phyloP scores from a whole-genome alignment of 2,329 filamentous ascomycete genomes.

The Domatiomyces catenatus region DNA sequence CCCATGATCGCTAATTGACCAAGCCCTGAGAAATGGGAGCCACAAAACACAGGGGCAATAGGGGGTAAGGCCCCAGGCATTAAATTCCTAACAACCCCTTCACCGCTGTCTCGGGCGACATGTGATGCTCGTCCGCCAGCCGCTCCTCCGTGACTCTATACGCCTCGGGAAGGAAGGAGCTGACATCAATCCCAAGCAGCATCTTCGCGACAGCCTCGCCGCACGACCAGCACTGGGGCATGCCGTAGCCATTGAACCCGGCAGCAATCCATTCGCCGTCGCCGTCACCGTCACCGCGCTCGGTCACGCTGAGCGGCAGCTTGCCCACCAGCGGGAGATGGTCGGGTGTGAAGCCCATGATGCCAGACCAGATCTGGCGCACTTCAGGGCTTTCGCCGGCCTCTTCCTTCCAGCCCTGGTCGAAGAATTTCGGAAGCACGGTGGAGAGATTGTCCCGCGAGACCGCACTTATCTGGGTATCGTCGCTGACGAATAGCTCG shows the following conservation, averaged over 20 bases:
- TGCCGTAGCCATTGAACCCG: slow-evolving; percentile 20
- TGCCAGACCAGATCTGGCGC: slow-evolving; percentile 20
- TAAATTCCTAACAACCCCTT: background rate
- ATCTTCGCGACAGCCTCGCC: slow-evolving; percentile 18
- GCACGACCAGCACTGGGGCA: slow-evolving; percentile 17
- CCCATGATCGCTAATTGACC: no score
- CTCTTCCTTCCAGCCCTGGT: slow-evolving; percentile 1
- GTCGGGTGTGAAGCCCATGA: slow-evolving; percentile 20
- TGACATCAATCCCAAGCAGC: slow-evolving; percentile 3
- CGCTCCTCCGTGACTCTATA: slow-evolving; percentile 1
- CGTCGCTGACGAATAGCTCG: slow-evolving; percentile 11
- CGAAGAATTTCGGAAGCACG: slow-evolving; percentile 1
- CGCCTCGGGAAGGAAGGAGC: slow-evolving; percentile 1
- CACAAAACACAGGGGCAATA: no score
- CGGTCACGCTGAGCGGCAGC: slow-evolving; percentile 9
- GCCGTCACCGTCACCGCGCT: slow-evolving; percentile 1
- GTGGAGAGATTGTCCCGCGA: slow-evolving; percentile 1
- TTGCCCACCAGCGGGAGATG: slow-evolving; percentile 19
- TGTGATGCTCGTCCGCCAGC: background rate
- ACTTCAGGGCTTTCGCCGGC: slow-evolving; percentile 5
- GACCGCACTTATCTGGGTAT: slow-evolving; percentile 3
- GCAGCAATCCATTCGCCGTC: slow-evolving; percentile 20
- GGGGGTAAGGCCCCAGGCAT: background rate
- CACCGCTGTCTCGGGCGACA: slow-evolving; percentile 2
- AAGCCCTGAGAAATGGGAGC: no score